Percentiles rank a stretch among this genome's conserved stretches.
Evolutionary conservation across 192 early-diverging fungal genomes (phyloP).

Genomic region (Coemansia reversa): DNA sequence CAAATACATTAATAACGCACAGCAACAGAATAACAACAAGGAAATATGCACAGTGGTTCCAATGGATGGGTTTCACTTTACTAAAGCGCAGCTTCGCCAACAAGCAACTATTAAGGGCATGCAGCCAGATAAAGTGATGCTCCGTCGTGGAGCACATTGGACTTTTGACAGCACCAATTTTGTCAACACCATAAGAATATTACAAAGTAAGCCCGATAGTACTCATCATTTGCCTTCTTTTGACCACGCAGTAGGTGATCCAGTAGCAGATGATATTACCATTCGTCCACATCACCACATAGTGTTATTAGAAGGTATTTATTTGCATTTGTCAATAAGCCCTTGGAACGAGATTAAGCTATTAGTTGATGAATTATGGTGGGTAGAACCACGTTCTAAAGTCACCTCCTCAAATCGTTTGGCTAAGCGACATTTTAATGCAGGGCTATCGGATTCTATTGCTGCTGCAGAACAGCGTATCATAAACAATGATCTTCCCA

Average conservation of each 20-base stretch:
- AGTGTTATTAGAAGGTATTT: slow-evolving; percentile 59
- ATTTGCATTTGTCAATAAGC: slow-evolving; percentile 36
- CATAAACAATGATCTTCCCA: slow-evolving; percentile 33
- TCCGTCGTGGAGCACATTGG: slow-evolving; percentile 57
- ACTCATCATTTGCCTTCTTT: slow-evolving; percentile 48
- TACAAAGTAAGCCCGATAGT: slow-evolving; percentile 1
- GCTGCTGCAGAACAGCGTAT: slow-evolving; percentile 33
- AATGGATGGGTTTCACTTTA: slow-evolving; percentile 64
- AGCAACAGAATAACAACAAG: no score
- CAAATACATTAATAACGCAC: slow-evolving; percentile 9
- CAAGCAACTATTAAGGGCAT: not conserved
- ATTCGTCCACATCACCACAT: slow-evolving; percentile 44
- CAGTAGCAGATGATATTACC: slow-evolving; percentile 37
- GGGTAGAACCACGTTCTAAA: slow-evolving; percentile 30
- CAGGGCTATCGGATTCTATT: slow-evolving; percentile 34
- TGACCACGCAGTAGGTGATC: slow-evolving; percentile 57
- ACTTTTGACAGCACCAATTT: slow-evolving; percentile 55
- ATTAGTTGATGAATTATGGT: slow-evolving; percentile 55
- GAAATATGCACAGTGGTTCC: slow-evolving; percentile 42
- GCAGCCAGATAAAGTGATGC: slow-evolving; percentile 45
- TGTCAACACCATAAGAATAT: slow-evolving; percentile 13
- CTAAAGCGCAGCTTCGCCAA: slow-evolving; percentile 17
- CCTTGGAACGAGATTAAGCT: slow-evolving; percentile 44
- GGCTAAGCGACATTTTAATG: slow-evolving; percentile 41
- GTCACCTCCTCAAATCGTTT: slow-evolving; percentile 36